Conservation (phyloP, 2,329 filamentous ascomycete genomes). For the Hymenoscyphus repandus region DNA sequence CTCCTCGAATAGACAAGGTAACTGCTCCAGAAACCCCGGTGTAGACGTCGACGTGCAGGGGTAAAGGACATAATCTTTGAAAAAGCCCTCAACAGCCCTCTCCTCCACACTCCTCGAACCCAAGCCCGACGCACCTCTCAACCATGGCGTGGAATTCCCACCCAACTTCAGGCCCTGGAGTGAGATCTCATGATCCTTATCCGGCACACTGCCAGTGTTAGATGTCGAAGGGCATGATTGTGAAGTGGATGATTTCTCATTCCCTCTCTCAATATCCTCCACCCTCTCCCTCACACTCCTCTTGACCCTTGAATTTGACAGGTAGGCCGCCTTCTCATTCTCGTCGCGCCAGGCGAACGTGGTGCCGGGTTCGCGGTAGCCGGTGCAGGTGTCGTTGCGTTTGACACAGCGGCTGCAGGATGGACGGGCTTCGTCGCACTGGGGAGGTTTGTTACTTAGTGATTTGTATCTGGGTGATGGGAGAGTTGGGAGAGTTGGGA, state of each 20-base stretch:
- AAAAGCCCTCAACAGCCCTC: constrained; percentile 30
- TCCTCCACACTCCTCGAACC: constrained; percentile 24
- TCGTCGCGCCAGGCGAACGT: not conserved
- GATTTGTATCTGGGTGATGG: too few species aligned
- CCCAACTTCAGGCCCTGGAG: not conserved
- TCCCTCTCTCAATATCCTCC: not conserved
- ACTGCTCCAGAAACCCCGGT: constrained; percentile 37
- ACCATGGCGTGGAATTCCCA: constrained; percentile 21
- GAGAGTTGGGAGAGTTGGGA: too few species aligned
- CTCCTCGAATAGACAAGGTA: constrained; percentile 35
- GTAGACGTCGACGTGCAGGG: constrained; percentile 34
- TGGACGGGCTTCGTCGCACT: not conserved
- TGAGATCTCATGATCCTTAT: not conserved
- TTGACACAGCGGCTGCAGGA: not conserved
- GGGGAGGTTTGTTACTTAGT: too few species aligned
- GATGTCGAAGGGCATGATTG: not conserved
- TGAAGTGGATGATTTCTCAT: too few species aligned
- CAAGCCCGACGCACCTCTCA: constrained; percentile 17
- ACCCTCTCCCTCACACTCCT: too few species aligned
- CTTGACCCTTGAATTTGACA: not conserved
- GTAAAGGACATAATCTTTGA: constrained; percentile 37
- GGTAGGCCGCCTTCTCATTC: not conserved
- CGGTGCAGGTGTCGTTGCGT: not conserved
- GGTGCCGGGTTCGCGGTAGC: not conserved
- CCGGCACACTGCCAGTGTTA: not conserved